Conservation (phyloP, 192 early-diverging fungal genomes). For the Chytriomyces hyalinus region DNA sequence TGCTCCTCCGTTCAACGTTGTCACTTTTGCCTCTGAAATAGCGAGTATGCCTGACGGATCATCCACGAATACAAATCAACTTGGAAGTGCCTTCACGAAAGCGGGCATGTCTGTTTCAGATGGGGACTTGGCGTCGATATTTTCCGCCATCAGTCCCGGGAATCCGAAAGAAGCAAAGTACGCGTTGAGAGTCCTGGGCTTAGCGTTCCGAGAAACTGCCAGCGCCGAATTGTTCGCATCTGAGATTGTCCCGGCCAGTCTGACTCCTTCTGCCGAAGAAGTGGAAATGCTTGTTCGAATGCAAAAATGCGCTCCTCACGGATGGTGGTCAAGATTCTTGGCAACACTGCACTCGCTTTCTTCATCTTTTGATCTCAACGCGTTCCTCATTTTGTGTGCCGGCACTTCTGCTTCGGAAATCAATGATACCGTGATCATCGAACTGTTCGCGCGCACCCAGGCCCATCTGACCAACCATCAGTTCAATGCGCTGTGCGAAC, state of each 20-base stretch:
- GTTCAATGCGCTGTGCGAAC: neutral
- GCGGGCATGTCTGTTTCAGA: constrained; percentile 1
- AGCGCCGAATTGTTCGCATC: neutral
- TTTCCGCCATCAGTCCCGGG: constrained; percentile 4
- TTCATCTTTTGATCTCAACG: constrained; percentile 14
- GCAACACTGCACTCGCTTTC: neutral
- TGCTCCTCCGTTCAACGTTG: constrained; percentile 5
- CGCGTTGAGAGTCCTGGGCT: constrained; percentile 11
- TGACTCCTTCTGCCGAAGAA: constrained; percentile 1
- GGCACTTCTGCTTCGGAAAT: neutral
- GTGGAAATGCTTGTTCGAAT: neutral
- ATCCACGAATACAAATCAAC: neutral
- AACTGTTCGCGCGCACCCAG: neutral
- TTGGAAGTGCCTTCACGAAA: neutral
- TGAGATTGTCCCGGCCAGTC: constrained; percentile 10
- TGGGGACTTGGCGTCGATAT: neutral
- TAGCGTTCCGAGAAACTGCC: neutral
- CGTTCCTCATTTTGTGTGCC: neutral
- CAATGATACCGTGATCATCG: neutral
- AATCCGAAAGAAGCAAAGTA: neutral
- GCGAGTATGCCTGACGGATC: constrained; percentile 2
- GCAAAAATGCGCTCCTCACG: constrained; percentile 4
- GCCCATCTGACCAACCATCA: neutral
- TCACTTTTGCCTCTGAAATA: constrained; percentile 3
- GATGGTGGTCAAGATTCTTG: constrained; percentile 31